Conservation (phyloP, 148 eudicot genomes). For the Rhododendron mucronatum region DNA sequence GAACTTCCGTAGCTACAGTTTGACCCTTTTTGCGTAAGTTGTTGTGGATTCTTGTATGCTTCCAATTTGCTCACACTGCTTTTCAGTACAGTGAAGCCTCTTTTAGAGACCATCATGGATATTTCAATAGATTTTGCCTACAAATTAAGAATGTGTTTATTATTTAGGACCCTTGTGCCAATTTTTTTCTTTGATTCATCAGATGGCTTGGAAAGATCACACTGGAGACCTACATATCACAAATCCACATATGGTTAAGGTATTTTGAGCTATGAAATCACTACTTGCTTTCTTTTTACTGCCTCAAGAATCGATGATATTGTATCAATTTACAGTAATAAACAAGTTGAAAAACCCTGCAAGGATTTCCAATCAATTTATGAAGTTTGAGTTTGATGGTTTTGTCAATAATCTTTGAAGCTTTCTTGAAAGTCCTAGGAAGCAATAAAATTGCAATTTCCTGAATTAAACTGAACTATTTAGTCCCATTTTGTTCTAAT, state of each 20-base stretch:
- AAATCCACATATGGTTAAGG: conserved; percentile 96
- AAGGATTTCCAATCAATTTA: neutral
- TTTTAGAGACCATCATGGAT: neutral
- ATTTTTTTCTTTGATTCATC: conserved; percentile 13
- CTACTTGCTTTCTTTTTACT: neutral
- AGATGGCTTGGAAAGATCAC: conserved; percentile 99
- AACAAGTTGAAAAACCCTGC: neutral
- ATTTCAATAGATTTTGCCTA: neutral
- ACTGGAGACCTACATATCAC: conserved; percentile 91
- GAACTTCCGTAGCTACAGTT: conserved; percentile 62
- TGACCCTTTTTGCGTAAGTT: conserved; percentile 95
- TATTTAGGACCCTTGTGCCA: neutral
- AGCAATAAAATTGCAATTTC: neutral
- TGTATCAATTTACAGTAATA: neutral
- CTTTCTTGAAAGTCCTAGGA: neutral
- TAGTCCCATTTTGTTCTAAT: neutral
- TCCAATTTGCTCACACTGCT: neutral
- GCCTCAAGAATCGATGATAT: neutral
- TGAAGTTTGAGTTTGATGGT: neutral
- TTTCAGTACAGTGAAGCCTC: neutral
- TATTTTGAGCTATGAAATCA: conserved; percentile 18
- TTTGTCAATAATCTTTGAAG: neutral
- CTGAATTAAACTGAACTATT: neutral
- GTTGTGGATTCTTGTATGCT: neutral
- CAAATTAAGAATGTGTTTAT: neutral